Conservation (phyloP, 768 basidiomycete species). For the Termitomyces sp. region DNA sequence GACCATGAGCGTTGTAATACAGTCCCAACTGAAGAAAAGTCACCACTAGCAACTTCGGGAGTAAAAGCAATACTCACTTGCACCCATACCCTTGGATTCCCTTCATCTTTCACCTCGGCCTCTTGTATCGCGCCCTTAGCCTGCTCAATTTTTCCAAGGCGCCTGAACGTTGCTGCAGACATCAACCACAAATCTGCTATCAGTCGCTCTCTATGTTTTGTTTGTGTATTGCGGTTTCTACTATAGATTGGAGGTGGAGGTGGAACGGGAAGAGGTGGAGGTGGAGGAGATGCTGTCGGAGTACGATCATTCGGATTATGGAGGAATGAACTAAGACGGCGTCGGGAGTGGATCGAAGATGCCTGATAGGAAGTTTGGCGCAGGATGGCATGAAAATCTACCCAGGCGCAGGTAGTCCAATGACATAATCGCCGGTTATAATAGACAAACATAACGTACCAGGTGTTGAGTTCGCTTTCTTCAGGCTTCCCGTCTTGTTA, state of each 20-base stretch:
- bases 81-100: constrained; percentile 89
- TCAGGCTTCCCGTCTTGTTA: constrained; percentile 45
- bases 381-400: constrained; percentile 68
- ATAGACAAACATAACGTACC: constrained; percentile 33
- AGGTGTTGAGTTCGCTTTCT: constrained; percentile 63
- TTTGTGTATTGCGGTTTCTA: constrained; percentile 34
- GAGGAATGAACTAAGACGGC: constrained; percentile 47
- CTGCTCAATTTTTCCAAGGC: constrained; percentile 87
- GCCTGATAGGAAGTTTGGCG: constrained; percentile 61
- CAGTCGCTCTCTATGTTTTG: constrained; percentile 57
- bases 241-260: constrained; percentile 25
- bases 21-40: constrained; percentile 53
- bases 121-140: constrained; percentile 90
- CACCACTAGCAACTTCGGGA: background rate
- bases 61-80: constrained; percentile 48
- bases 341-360: constrained; percentile 79
- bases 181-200: constrained; percentile 90
- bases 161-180: constrained; percentile 89
- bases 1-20: constrained; percentile 58
- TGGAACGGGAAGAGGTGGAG: constrained; percentile 41
- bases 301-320: constrained; percentile 30
- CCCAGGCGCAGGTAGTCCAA: background rate
- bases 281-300: constrained; percentile 33
- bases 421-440: background rate
- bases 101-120: constrained; percentile 84